Percentiles rank a stretch among this genome's conserved stretches.
Conservation (phyloP, 2,329 filamentous ascomycete genomes). For the Aureobasidium sp. region DNA sequence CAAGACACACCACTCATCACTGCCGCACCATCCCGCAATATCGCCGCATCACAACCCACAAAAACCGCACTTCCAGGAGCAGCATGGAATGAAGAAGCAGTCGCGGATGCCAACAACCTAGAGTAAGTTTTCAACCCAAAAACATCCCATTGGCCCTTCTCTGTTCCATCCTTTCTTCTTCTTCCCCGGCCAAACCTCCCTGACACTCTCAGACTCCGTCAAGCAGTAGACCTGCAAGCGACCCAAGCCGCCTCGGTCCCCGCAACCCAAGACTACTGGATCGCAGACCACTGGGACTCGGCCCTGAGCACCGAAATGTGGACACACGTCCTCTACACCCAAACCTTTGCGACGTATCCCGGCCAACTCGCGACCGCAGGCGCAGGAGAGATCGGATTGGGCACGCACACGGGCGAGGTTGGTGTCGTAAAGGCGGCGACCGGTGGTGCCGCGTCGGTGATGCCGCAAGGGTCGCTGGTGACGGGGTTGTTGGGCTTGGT, state of each 20-base stretch:
- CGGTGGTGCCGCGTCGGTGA: not conserved
- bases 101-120: not conserved
- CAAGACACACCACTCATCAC: not conserved
- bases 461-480: conserved; percentile 8
- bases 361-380: conserved; percentile 24
- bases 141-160: no score
- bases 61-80: not conserved
- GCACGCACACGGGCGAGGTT: conserved; percentile 20
- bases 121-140: not conserved
- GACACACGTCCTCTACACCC: conserved; percentile 26
- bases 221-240: not conserved
- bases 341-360: conserved; percentile 26
- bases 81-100: conserved; percentile 7
- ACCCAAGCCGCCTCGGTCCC: conserved; percentile 7
- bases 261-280: conserved; percentile 6
- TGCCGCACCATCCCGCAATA: not conserved
- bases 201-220: not conserved
- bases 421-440: conserved; percentile 6
- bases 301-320: conserved; percentile 19
- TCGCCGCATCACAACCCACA: not conserved
- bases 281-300: conserved; percentile 14
- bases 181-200: not conserved
- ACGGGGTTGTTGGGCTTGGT: not conserved
- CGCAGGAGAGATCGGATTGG: conserved; percentile 25
- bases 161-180: not conserved